phyloP scores from a whole-genome alignment of 2,329 filamentous ascomycete species.

The Stemphylium lycopersici region DNA sequence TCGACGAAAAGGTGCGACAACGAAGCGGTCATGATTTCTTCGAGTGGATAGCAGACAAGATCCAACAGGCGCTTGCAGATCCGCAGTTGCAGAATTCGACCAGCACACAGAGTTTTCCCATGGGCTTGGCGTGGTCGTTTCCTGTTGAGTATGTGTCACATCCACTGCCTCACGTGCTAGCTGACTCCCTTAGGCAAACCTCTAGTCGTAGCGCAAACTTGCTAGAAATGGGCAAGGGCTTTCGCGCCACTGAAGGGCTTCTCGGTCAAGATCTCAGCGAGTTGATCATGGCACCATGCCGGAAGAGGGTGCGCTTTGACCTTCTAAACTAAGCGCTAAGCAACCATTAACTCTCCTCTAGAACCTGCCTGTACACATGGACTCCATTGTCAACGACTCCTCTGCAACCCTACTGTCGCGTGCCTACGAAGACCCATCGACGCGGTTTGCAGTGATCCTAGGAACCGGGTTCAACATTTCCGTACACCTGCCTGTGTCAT shows the following conservation, averaged over 20 bases:
- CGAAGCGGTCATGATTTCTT: constrained; percentile 65
- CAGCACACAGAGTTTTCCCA: constrained; percentile 53
- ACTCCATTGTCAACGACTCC: constrained; percentile 69
- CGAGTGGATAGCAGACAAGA: constrained; percentile 69
- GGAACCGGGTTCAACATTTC: constrained; percentile 70
- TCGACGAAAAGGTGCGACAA: constrained; percentile 62
- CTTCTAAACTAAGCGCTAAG: neutral
- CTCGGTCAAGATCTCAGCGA: constrained; percentile 65
- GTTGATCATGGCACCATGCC: constrained; percentile 65
- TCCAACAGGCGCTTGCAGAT: constrained; percentile 59
- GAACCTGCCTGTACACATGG: constrained; percentile 63
- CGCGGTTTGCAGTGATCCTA: constrained; percentile 67
- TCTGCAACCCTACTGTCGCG: constrained; percentile 66
- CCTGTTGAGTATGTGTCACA: constrained; percentile 59
- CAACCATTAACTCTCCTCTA: constrained; percentile 29
- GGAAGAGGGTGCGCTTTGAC: constrained; percentile 49
- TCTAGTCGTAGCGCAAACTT: constrained; percentile 63
- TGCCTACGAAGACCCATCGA: constrained; percentile 65
- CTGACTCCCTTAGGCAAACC: constrained; percentile 56
- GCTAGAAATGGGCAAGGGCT: constrained; percentile 70
- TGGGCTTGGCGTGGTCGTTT: constrained; percentile 71
- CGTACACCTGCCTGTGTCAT: constrained; percentile 63
- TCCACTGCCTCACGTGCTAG: neutral
- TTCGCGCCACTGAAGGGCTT: constrained; percentile 64
- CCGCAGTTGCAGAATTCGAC: constrained; percentile 48